A percentile compares a stretch with the other conserved stretches of the same genome.
These are phyloP conservation scores for Elaeagnus macrophylla DNA, from an alignment of 306 rosid species.

Conservation along the genomic window DNA sequence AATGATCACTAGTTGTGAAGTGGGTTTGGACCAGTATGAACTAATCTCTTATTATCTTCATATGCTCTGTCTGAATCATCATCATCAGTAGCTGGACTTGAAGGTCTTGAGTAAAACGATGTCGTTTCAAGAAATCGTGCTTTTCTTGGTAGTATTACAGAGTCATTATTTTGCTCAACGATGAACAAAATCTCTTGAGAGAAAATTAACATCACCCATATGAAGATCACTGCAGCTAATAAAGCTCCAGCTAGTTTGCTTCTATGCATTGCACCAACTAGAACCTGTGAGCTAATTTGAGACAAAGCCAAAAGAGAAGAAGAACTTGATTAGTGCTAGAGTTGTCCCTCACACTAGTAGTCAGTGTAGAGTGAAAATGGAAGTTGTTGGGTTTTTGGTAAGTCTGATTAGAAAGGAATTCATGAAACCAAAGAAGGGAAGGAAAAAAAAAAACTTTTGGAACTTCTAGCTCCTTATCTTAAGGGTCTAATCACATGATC, in stretches of 20 bases:
- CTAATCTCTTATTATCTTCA: constrained; percentile 52
- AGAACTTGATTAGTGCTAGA: no score
- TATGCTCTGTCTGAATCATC: constrained; percentile 25
- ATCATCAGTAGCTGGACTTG: constrained; percentile 9
- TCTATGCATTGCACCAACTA: constrained; percentile 41
- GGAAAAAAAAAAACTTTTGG: constrained; percentile 7
- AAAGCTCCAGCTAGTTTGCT: constrained; percentile 11
- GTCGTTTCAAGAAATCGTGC: constrained; percentile 19
- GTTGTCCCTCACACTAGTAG: no score
- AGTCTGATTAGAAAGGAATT: constrained; percentile 13
- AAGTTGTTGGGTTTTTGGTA: constrained; percentile 12
- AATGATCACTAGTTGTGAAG: constrained; percentile 60
- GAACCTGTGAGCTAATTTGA: background rate
- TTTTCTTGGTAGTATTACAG: constrained; percentile 22
- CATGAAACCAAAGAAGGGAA: background rate
- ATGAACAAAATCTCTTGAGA: constrained; percentile 32
- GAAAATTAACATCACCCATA: constrained; percentile 53
- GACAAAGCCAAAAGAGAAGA: constrained; percentile 13
- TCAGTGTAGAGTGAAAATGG: constrained; percentile 7
- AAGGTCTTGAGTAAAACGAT: constrained; percentile 33
- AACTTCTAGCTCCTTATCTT: constrained; percentile 52
- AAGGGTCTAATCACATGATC: constrained; percentile 74
- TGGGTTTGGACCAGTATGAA: constrained; percentile 93
- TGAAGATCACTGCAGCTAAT: constrained; percentile 28
- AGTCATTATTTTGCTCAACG: constrained; percentile 15